phyloP scores from a whole-genome alignment of 129 eudicot species.

The Silybum marianum region DNA sequence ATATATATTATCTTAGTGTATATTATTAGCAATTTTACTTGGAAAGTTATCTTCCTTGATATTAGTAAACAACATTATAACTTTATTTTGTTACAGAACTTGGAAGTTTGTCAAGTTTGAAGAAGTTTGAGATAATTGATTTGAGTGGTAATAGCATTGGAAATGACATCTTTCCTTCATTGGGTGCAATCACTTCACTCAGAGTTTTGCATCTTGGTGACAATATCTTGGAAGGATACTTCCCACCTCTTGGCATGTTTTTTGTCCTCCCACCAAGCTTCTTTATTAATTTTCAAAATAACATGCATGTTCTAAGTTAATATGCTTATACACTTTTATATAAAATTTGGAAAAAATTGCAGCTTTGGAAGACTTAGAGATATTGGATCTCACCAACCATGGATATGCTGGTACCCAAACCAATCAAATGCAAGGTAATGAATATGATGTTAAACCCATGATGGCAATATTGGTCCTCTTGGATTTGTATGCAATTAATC shows the following conservation, averaged over 20 bases:
- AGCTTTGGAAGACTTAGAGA: conserved; percentile 30
- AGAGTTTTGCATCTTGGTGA: neutral
- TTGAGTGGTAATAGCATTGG: neutral
- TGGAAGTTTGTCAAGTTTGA: conserved; percentile 1
- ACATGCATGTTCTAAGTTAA: neutral
- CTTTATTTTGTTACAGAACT: neutral
- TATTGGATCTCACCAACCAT: neutral
- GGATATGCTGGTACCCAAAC: neutral
- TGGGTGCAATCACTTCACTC: conserved; percentile 22
- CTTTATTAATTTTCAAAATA: neutral
- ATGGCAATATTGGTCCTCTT: neutral
- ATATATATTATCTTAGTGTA: neutral
- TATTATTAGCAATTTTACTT: neutral
- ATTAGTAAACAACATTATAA: neutral
- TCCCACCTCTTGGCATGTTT: neutral
- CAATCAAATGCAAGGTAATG: conserved; percentile 16
- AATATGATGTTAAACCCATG: neutral
- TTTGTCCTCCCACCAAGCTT: neutral
- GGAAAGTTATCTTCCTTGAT: neutral
- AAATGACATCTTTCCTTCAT: neutral
- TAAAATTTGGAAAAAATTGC: neutral
- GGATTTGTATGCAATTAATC: neutral
- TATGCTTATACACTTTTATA: neutral
- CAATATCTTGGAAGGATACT: conserved; percentile 8
- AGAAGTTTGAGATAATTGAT: conserved; percentile 17